Conservation (phyloP, 1,284 basidiomycete genomes). For the Psilocybe mexicana region DNA sequence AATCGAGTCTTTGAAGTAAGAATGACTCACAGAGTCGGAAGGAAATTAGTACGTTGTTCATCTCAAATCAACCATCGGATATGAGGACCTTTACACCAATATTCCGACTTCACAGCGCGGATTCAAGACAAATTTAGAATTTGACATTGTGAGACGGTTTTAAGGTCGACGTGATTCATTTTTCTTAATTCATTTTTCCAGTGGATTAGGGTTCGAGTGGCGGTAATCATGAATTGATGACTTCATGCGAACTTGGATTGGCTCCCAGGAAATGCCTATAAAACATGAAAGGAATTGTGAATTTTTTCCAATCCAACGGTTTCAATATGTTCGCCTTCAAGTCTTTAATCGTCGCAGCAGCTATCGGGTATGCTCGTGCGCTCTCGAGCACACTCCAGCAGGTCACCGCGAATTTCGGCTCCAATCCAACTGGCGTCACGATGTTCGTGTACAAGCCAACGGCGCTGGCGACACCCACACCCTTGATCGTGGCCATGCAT, state of each 20-base stretch:
- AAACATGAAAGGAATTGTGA: neutral
- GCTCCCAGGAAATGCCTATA: neutral
- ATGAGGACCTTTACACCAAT: neutral
- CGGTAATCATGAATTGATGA: no score
- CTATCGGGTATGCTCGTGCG: conserved; percentile 18
- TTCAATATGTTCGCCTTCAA: conserved; percentile 19
- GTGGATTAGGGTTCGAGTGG: no score
- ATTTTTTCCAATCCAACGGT: neutral
- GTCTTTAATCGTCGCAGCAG: conserved; percentile 18
- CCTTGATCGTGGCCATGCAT: conserved; percentile 53
- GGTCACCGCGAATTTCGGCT: conserved; percentile 39
- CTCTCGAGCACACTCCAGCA: conserved; percentile 33
- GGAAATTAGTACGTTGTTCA: neutral
- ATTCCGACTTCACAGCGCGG: neutral
- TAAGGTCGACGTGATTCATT: no score
- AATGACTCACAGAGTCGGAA: neutral
- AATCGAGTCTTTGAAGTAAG: neutral
- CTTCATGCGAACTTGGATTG: no score
- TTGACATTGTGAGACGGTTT: neutral
- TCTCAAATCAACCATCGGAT: neutral
- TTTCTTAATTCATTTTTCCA: no score
- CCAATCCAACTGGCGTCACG: conserved; percentile 50
- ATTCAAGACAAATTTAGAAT: neutral
- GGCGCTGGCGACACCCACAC: conserved; percentile 37
- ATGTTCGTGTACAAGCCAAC: conserved; percentile 51